These are phyloP conservation scores for Dactylellina parvicollis DNA, from an alignment of 2,329 filamentous ascomycete genomes.

Conservation along the genomic window DNA sequence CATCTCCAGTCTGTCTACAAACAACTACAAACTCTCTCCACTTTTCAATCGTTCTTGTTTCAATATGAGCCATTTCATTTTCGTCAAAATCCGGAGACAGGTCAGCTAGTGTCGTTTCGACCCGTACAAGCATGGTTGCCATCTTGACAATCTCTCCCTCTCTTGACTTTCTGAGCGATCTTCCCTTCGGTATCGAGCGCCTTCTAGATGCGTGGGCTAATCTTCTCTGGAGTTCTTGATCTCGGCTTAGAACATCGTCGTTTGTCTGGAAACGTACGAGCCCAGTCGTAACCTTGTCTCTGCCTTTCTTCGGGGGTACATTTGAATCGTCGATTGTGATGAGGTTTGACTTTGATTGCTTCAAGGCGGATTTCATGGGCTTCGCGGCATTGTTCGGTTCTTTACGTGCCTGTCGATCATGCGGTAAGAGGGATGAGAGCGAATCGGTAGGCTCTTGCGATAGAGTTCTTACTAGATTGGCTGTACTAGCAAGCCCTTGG, in stretches of 20 bases:
- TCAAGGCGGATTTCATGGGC: constrained; percentile 48
- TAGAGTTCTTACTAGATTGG: constrained; percentile 53
- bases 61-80: constrained; percentile 70
- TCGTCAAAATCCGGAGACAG: constrained; percentile 72
- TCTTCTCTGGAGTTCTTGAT: constrained; percentile 61
- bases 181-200: constrained; percentile 57
- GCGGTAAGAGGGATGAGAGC: constrained; percentile 58
- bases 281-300: constrained; percentile 58
- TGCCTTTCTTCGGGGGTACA: constrained; percentile 50
- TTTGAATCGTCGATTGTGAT: constrained; percentile 43
- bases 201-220: constrained; percentile 60
- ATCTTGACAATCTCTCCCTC: constrained; percentile 74
- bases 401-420: constrained; percentile 55
- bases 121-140: constrained; percentile 74
- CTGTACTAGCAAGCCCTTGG: constrained; percentile 52
- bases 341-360: constrained; percentile 34
- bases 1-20: constrained; percentile 68
- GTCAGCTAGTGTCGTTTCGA: constrained; percentile 67
- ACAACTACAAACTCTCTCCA: constrained; percentile 74
- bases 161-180: constrained; percentile 57
- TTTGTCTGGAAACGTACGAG: constrained; percentile 63
- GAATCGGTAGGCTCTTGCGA: constrained; percentile 58
- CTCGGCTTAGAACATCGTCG: constrained; percentile 62
- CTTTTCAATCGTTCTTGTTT: constrained; percentile 70
- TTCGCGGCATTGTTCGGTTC: constrained; percentile 55